Evolutionary conservation across 495 filamentous ascomycete genomes (phyloP).

Genomic region (Podospora pseudocomata): DNA sequence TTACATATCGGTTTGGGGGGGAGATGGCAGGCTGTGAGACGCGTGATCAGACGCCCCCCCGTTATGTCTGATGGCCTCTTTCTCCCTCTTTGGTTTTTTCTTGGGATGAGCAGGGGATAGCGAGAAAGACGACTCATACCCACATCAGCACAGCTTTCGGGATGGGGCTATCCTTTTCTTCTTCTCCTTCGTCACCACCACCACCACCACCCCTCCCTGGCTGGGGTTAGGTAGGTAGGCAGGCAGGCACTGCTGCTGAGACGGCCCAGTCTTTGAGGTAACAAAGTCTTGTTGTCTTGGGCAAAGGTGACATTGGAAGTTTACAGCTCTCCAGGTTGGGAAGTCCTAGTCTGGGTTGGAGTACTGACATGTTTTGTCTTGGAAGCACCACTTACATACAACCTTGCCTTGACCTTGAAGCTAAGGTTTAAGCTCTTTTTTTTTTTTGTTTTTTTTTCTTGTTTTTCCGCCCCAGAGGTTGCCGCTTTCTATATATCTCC

Average conservation of each 20-base stretch:
- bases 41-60: constrained; percentile 9
- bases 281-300: background rate
- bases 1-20: constrained; percentile 10
- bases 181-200: background rate
- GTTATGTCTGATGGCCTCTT: constrained; percentile 7
- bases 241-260: constrained; percentile 17
- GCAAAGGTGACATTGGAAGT: background rate
- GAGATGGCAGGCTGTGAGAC: constrained; percentile 13
- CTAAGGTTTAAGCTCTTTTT: background rate
- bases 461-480: constrained; percentile 5
- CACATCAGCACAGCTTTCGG: background rate
- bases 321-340: constrained; percentile 7
- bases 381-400: background rate
- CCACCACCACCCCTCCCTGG: background rate
- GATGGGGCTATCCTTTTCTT: background rate
- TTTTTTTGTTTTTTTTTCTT: background rate
- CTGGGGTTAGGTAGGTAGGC: background rate
- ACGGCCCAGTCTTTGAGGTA: constrained; percentile 6
- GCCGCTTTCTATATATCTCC: constrained; percentile 35
- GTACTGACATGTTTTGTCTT: background rate
- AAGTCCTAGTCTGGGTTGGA: constrained; percentile 11
- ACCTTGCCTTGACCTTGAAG: background rate
- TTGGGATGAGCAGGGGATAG: constrained; percentile 5
- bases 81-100: background rate
- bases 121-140: constrained; percentile 16